phyloP scores from a whole-genome alignment of 257 asterid genomes.

The Sherardia arvensis region DNA sequence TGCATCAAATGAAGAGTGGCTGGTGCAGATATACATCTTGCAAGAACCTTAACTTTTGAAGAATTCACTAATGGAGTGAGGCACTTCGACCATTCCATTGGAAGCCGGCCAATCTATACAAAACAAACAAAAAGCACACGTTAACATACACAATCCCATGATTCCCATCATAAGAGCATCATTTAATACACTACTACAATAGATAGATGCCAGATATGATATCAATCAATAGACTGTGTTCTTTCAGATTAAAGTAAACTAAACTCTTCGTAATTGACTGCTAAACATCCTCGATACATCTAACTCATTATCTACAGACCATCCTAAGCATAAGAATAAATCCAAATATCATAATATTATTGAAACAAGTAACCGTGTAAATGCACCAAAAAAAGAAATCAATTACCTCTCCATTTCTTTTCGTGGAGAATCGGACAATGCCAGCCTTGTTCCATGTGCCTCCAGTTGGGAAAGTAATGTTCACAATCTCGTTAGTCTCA shows the following conservation, averaged over 20 bases:
- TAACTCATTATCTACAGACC: too few relatives aligned
- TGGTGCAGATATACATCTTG: constrained; percentile 73
- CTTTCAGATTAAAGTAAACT: too few relatives aligned
- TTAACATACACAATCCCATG: too few relatives aligned
- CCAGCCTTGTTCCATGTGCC: constrained; percentile 23
- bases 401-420: constrained; percentile 67
- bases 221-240: too few relatives aligned
- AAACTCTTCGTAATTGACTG: too few relatives aligned
- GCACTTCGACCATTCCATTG: constrained; percentile 85
- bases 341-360: too few relatives aligned
- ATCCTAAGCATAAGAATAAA: too few relatives aligned
- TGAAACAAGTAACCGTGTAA: too few relatives aligned
- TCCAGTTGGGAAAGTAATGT: constrained; percentile 47
- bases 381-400: background rate
- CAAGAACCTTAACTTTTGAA: constrained; percentile 64
- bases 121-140: too few relatives aligned
- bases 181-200: background rate
- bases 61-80: constrained; percentile 76
- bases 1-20: constrained; percentile 54
- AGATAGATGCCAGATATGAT: background rate
- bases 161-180: background rate
- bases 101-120: too few relatives aligned
- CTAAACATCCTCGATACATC: too few relatives aligned
- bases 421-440: constrained; percentile 76
- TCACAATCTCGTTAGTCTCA: constrained; percentile 76